These are phyloP conservation scores for Mikania micrantha DNA, from an alignment of 129 eudicot species.

Conservation along the genomic window DNA sequence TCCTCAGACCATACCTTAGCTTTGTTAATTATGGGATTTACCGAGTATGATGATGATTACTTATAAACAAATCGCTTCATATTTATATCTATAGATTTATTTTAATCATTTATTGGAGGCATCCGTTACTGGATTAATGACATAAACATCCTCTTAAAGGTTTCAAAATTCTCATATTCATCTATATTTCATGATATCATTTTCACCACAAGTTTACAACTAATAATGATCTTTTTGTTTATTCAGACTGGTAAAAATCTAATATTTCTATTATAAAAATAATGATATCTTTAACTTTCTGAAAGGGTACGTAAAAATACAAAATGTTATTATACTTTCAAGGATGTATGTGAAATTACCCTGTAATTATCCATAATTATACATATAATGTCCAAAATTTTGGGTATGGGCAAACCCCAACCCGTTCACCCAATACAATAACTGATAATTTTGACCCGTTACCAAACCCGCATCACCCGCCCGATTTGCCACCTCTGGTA, in stretches of 20 bases:
- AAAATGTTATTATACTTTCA: neutral
- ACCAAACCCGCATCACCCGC: neutral
- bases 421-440: neutral
- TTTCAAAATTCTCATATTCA: neutral
- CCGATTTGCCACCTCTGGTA: neutral
- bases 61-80: neutral
- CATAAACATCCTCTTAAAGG: too few relatives aligned
- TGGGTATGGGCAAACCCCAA: neutral
- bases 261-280: neutral
- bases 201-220: neutral
- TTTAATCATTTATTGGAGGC: too few relatives aligned
- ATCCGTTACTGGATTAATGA: neutral
- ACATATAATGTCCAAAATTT: neutral
- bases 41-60: too few relatives aligned
- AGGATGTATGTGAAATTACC: neutral
- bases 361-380: neutral
- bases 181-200: neutral
- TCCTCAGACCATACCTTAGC: too few relatives aligned
- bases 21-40: too few relatives aligned
- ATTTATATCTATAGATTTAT: too few relatives aligned
- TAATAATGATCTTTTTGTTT: too few relatives aligned
- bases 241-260: neutral
- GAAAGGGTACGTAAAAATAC: neutral
- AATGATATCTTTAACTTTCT: neutral
- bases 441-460: neutral